Conservation (phyloP, 202 grass and related monocot genomes). For the Saccharum hybrid region DNA sequence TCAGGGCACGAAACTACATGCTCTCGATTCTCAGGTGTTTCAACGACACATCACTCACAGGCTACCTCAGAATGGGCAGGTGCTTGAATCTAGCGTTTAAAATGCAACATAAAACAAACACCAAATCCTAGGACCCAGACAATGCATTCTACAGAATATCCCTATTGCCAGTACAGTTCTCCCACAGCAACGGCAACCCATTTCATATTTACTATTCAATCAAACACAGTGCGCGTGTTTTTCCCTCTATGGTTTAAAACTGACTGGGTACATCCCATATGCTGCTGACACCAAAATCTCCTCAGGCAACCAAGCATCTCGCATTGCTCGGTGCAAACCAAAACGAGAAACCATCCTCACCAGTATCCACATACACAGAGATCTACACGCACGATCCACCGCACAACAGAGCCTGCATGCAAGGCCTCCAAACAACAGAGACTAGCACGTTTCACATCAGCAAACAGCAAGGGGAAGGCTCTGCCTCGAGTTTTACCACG, state of each 20-base stretch:
- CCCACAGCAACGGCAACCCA: not conserved
- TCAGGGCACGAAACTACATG: not conserved
- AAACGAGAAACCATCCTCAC: not conserved
- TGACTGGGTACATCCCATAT: not conserved
- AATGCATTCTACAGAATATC: not conserved
- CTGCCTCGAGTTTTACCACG: conserved; percentile 55
- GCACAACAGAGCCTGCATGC: not conserved
- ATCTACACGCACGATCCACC: conserved; percentile 22
- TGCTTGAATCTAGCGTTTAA: not conserved
- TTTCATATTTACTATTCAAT: not conserved
- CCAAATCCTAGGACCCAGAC: not conserved
- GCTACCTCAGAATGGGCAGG: not conserved
- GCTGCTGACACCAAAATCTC: not conserved
- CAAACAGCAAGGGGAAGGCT: not conserved
- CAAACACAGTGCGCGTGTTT: not conserved
- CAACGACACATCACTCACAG: not conserved
- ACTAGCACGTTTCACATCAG: not conserved
- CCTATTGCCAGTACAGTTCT: not conserved
- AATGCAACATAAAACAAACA: conserved; percentile 10
- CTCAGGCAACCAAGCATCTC: not conserved
- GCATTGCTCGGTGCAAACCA: conserved; percentile 10
- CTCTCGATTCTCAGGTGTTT: not conserved
- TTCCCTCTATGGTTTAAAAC: not conserved
- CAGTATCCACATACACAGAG: conserved; percentile 21
- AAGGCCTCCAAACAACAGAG: conserved; percentile 1